phyloP scores from a whole-genome alignment of 805 yeast species.

The Lipomyces yamadae region DNA sequence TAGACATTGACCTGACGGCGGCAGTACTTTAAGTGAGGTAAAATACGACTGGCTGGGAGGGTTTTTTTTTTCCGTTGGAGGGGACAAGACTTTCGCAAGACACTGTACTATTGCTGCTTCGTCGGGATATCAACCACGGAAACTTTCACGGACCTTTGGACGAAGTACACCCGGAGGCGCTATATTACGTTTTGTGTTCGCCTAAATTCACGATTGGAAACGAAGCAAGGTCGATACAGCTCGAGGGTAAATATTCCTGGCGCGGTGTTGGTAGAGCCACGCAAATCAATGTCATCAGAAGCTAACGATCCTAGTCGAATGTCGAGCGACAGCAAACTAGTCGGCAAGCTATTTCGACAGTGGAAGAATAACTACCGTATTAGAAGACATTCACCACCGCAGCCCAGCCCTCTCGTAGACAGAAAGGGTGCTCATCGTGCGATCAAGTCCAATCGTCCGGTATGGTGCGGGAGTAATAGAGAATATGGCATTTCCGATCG shows the following conservation, averaged over 20 bases:
- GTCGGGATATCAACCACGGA: too few relatives aligned
- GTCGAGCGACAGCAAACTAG: neutral
- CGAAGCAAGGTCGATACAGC: neutral
- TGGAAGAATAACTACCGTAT: neutral
- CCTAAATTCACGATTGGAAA: too few relatives aligned
- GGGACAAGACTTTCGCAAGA: neutral
- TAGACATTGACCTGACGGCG: neutral
- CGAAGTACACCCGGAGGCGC: too few relatives aligned
- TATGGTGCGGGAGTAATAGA: constrained; percentile 24
- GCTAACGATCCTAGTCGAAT: neutral
- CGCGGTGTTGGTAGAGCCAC: neutral
- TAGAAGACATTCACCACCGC: neutral
- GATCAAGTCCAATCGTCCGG: neutral
- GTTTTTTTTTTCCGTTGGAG: neutral
- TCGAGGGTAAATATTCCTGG: neutral
- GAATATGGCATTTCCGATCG: constrained; percentile 34
- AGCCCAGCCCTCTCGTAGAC: neutral
- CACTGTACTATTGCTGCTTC: neutral
- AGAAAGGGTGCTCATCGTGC: neutral
- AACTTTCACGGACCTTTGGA: too few relatives aligned
- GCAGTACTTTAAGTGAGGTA: neutral
- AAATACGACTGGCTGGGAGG: too few relatives aligned
- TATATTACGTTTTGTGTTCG: too few relatives aligned
- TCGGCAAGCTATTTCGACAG: neutral
- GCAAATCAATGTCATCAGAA: neutral